Conservation (phyloP, 2,329 filamentous ascomycete genomes). For the Xylariaceae sp. region DNA sequence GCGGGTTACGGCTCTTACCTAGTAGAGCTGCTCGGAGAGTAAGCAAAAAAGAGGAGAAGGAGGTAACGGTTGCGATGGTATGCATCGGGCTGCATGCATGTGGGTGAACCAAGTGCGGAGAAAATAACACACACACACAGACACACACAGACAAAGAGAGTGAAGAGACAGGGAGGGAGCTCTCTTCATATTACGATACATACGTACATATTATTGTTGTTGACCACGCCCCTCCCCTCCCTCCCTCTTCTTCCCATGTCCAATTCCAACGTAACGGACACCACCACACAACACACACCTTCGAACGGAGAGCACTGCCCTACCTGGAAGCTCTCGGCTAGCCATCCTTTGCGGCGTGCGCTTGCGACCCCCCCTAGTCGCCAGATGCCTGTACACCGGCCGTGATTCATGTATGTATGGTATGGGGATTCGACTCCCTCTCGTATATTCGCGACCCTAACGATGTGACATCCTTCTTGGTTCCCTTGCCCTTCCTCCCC, state of each 20-base stretch:
- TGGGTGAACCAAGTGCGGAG: constrained; percentile 20
- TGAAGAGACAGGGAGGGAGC: no score
- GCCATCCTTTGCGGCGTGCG: constrained; percentile 11
- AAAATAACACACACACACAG: constrained; percentile 10
- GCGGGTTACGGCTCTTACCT: constrained; percentile 11
- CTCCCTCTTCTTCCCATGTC: neutral
- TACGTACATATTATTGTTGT: no score
- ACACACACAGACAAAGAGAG: no score
- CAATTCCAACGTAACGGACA: constrained; percentile 19
- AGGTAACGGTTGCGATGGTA: constrained; percentile 15
- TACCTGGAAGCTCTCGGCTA: constrained; percentile 22
- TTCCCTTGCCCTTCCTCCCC: constrained; percentile 15
- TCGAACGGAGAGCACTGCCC: constrained; percentile 19
- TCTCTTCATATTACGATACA: neutral
- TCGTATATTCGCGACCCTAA: constrained; percentile 15
- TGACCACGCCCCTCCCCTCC: neutral
- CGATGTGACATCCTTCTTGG: constrained; percentile 15
- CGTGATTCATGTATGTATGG: constrained; percentile 8
- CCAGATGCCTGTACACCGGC: constrained; percentile 10
- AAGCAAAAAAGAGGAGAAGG: constrained; percentile 1
- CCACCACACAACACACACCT: constrained; percentile 16
- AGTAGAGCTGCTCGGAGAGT: constrained; percentile 7
- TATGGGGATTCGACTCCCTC: constrained; percentile 1
- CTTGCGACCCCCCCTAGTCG: constrained; percentile 2
- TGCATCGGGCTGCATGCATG: constrained; percentile 18